Evolutionary conservation across 2,329 filamentous ascomycete species (phyloP).

Genomic region (Apiospora marii): DNA sequence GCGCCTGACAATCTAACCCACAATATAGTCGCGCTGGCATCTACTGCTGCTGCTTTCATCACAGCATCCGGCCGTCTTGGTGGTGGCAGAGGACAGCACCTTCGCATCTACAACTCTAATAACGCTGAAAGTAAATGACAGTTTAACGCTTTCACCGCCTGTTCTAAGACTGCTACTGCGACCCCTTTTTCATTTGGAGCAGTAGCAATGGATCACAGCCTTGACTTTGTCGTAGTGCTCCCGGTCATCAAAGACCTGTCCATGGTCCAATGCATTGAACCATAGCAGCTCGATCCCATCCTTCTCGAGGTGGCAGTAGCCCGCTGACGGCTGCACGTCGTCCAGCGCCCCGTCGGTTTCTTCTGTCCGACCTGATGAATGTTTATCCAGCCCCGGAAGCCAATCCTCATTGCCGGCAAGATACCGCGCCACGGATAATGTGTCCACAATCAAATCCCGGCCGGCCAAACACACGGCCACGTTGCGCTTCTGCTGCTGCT

Average conservation of each 20-base stretch:
- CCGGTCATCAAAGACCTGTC: slow-evolving; percentile 62
- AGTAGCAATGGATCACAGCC: slow-evolving; percentile 41
- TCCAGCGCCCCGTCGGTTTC: slow-evolving; percentile 29
- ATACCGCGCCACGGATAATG: slow-evolving; percentile 64
- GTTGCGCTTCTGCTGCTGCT: too few relatives aligned
- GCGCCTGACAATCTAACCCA: too few relatives aligned
- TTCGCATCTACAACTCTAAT: too few relatives aligned
- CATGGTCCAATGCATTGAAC: slow-evolving; percentile 69
- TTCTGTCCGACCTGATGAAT: slow-evolving; percentile 22
- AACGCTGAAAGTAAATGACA: slow-evolving; percentile 14
- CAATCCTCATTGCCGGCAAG: slow-evolving; percentile 51
- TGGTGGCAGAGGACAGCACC: too few relatives aligned
- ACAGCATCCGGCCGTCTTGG: too few relatives aligned
- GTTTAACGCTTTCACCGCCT: background rate
- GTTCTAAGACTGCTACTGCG: background rate
- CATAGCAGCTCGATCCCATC: slow-evolving; percentile 64
- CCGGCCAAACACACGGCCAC: slow-evolving; percentile 67
- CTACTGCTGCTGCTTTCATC: too few relatives aligned
- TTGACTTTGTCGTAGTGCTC: slow-evolving; percentile 36
- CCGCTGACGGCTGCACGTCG: slow-evolving; percentile 37
- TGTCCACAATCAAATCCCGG: slow-evolving; percentile 71
- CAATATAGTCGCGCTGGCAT: too few relatives aligned
- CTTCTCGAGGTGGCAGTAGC: slow-evolving; percentile 34
- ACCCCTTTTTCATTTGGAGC: slow-evolving; percentile 33
- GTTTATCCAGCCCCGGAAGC: slow-evolving; percentile 28